Evolutionary conservation across 1,139 yeast species (phyloP), one percentile per base, ranked within the genome.

Genomic region (Diutina mesorugosa): DNA sequence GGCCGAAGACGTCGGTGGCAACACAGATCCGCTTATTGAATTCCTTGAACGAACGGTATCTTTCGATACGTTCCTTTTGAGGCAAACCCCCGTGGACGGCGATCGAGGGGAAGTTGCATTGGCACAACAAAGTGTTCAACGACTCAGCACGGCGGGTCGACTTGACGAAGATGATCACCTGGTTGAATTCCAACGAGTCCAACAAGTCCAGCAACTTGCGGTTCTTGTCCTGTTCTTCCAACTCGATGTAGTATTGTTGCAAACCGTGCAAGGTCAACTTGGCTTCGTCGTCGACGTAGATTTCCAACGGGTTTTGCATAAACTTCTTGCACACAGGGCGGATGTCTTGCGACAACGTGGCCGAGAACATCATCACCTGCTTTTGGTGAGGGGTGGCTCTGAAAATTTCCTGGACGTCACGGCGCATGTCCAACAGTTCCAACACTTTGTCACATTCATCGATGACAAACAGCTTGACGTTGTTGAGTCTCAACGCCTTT

Each of bases 291-390:
- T 93, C 99, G 63, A 93, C 98, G 69, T 88, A 93, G 65, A 93
- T 90, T 76, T 93, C 99, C 72, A 93, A 80, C 63, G 99, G 99
- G 68, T 89, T 90, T 76, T 93, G 97, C 93, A 93, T 89, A 76
- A 93, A 93, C 77, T 93, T 90, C 78, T 91, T 91, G 80, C 98
- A 93, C 61, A 93, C 85, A 60, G 97, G 97, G 73, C 97, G 89
- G 67, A 93, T 90, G 68, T 93, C 99, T 70, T 83, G 89, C 55
- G 96, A 85, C 66, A 93, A 80, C 58, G 99, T 93, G 63, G 99
- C 99, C 59, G 97, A 88, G 73, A 93, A 93, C 97, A 93, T 93
- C 98, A 93, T 91, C 59, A 93, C 99, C 79, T 93, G 99, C 77
- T 93, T 93, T 72, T 93, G 97, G 74, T 89, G 96, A 62, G 99